phyloP scores from a whole-genome alignment of 768 basidiomycete genomes.

The Boletus rufocinnamomeus region DNA sequence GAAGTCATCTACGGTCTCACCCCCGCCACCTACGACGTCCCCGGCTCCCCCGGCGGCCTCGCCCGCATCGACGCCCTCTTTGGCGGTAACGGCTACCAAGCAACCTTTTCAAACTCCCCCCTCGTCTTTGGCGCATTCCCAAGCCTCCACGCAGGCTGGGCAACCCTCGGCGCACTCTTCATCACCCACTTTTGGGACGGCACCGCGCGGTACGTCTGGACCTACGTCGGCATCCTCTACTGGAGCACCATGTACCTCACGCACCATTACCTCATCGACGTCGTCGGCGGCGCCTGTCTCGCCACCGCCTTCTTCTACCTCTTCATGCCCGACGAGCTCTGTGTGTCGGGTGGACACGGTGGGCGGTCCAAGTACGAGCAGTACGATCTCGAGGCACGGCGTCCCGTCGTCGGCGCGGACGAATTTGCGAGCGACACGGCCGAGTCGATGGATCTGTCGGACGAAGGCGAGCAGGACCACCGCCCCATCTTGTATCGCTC shows the following conservation, averaged over 20 bases:
- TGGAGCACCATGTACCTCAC: constrained; percentile 99
- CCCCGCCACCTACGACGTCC: constrained; percentile 90
- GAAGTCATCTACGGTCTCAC: constrained; percentile 96
- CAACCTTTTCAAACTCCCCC: constrained; percentile 82
- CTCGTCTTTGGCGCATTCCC: constrained; percentile 98
- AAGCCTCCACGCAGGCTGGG: constrained; percentile 85
- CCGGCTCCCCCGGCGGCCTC: constrained; percentile 91
- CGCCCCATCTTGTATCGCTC: constrained; percentile 69
- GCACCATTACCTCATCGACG: constrained; percentile 98
- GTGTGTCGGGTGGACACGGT: constrained; percentile 48
- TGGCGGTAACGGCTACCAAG: constrained; percentile 71
- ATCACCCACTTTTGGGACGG: constrained; percentile 93
- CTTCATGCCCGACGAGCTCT: constrained; percentile 81
- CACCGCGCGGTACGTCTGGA: constrained; percentile 68
- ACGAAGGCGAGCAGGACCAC: constrained; percentile 61
- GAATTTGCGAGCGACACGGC: constrained; percentile 38
- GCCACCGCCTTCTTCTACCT: constrained; percentile 86
- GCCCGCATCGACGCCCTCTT: constrained; percentile 91
- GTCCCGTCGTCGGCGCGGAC: constrained; percentile 33
- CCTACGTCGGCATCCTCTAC: constrained; percentile 82
- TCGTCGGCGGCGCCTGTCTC: constrained; percentile 91
- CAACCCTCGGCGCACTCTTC: constrained; percentile 92
- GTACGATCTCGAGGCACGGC: constrained; percentile 68
- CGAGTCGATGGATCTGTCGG: constrained; percentile 58
- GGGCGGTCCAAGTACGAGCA: constrained; percentile 64